Base-by-base conservation (phyloP, 805 yeast genomes). In the Metschnikowia vanudenii region DNA sequence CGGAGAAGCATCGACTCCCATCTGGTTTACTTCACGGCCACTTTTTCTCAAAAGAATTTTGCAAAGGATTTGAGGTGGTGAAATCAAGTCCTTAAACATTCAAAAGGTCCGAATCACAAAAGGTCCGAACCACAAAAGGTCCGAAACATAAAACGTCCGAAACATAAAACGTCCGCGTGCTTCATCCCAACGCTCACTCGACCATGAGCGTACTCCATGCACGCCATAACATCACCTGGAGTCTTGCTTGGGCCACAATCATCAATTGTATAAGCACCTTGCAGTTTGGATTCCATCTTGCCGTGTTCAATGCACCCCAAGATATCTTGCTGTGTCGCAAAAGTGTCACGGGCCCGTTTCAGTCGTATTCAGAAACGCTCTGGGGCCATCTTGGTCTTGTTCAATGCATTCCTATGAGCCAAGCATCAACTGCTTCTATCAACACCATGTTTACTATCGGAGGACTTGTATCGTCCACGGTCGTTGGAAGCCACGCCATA, bases 211-310 rank as follows among this genome's bases (percentile, higher is more conserved):
- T 41, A n/a, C 46, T 43, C 20, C 40, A 48, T 32, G 24, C 46
- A 13, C 17, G 29, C 20, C 54, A 51, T 37, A n/a, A 19, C 11
- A 30, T 69, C 28, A 69, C 73, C 1, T 50, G 56, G 43, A 56
- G 54, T 17, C 53, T 69, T 14, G 69, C 59, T 0, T 68, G 72
- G 71, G 65, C 75, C 19, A 65, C 71, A 12, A 55, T 60, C 17
- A 57, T 68, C 11, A 60, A 66, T 12, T 60, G 70, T 43, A 45
- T 68, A 35, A 62, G 73, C 37, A 69, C 74, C 4, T 51, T 70
- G 18, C 71, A 67, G 50, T 68, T 69, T 54, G 74, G 75, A 3
- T 70, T 58, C 52, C 74, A 70, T 52, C 58, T 70, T 31, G 63
- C 74, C 9, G 74, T 64, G 42, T 53, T 70, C 34, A 70, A 70